Conservation (phyloP, 495 filamentous ascomycete species). For the Pyrenula aspistea region DNA sequence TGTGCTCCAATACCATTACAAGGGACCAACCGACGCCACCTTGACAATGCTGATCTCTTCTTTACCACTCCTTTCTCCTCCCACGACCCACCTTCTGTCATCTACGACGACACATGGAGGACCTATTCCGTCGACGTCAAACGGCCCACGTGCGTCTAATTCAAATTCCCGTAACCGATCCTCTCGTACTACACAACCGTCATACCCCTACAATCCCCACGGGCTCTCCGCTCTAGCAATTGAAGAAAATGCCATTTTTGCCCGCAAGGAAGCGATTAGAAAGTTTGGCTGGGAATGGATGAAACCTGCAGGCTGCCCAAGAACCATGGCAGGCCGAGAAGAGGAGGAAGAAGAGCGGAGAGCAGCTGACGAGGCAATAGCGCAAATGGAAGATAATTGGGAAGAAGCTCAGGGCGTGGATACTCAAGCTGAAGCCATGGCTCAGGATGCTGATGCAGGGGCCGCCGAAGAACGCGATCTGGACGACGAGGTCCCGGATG, state of each 20-base stretch:
- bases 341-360: constrained; percentile 69
- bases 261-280: constrained; percentile 58
- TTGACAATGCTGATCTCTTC: not conserved
- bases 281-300: constrained; percentile 72
- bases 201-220: constrained; percentile 6
- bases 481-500: not conserved
- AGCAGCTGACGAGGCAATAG: constrained; percentile 56
- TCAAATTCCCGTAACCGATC: not conserved
- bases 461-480: constrained; percentile 10
- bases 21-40: not conserved
- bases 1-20: too few species aligned
- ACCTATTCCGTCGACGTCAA: not conserved
- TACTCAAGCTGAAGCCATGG: constrained; percentile 21
- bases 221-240: constrained; percentile 46
- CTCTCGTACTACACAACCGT: not conserved
- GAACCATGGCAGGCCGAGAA: constrained; percentile 63
- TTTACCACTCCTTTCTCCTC: not conserved
- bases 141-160: not conserved
- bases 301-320: constrained; percentile 59
- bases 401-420: constrained; percentile 15
- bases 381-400: constrained; percentile 40
- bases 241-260: constrained; percentile 56
- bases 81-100: not conserved
- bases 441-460: constrained; percentile 27
- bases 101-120: not conserved